Base-by-base conservation (phyloP, 768 basidiomycete genomes). In the Agaricus subrufescens region DNA sequence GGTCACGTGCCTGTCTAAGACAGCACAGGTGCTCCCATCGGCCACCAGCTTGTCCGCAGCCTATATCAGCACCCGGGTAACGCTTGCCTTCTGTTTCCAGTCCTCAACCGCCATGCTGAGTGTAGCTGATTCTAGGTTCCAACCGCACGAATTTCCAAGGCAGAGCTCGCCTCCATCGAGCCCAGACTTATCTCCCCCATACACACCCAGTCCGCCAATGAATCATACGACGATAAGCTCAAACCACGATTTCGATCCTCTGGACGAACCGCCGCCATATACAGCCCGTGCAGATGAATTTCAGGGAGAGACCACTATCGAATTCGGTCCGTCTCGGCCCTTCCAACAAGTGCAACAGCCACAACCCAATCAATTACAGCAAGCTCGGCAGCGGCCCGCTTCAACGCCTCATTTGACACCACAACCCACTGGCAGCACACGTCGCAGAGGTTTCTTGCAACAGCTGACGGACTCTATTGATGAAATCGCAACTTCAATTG, bases 251-350 rank as follows among this genome's bases (percentile, higher is more conserved):
- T 12, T 25, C 37, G 59, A 56, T 25, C 54, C 40, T 15, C 42
- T 63, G n/a, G 85, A 84, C n/a, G 83, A 85, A 19, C 89, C 88
- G 0, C 89, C 89, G 0, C 82, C 88, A 0, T 91, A 91, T 62
- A 87, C 87, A 0, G 71, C 81, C 0, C 60, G 75, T 1, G 79
- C 88, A 3, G 77, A 84, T 46, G 46, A 73, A 15, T 60, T 66
- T 45, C 71, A 77, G 2, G 89, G 87, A 12, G 89, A 91, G 64
- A 69, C 74, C 1, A 82, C 85, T 0, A 58, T 91, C 2, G 82
- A 87, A 52, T 69, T 77, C 19, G 88, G 89, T 0, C 89, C 88
- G 0, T 53, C 69, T 4, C 63, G 86, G 11, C 85, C 88, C 0
- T 89, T 86, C 61, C 85, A 86, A 62, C 71, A 62, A 8, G 62